Evolutionary conservation across 2,329 filamentous ascomycete species (phyloP), one percentile per base, ranked within the genome.

Genomic region (Alternaria burnsii): DNA sequence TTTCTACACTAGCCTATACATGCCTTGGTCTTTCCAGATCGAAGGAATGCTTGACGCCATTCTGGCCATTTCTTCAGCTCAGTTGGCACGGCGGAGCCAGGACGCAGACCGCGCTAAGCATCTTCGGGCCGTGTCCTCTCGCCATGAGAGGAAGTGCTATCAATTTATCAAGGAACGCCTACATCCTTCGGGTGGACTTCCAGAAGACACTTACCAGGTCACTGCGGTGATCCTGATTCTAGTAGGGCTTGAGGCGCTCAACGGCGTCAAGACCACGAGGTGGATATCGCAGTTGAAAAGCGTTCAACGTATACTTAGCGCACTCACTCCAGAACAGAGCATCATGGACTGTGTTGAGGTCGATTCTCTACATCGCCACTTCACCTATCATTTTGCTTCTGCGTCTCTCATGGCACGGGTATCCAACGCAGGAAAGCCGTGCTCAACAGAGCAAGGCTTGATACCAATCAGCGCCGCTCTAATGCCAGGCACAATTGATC

Each of bases 381-480:
- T 77, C 52, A 78, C 76, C 8, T 78, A 78, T 52, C 74, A 78
- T 55, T 74, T 75, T 48, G 73, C 71, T 12, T 76, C 74, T 60
- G 75, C 75, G 11, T 76, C 76, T 1, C 65, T 78, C 8, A 77
- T 78, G 75, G 67, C 71, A 2, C 63, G 69, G 32, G 72, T 77
- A 1, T 70, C 72, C 14, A 65, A 66, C 24, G 50, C 62, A 8
- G 55, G 67, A 3, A 32, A 67, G 6, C 51, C 62, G 2, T 58
- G 60, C 8, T 63, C 66, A 2, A 34, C 64, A 16, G 71, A 76
- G 16, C 65, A 63, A 12, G 66, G 71, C 10, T 42, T 72, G 14
- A 48, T 69, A 5, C 66, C 66, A 2, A 59, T 70, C 36, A 66
- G 58, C n/a, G 60, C 59, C 1, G 59, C 70, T 5, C 60, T 62